Percentiles rank a stretch among this genome's conserved stretches.
phyloP scores from a whole-genome alignment of 2,329 filamentous ascomycete genomes.

The Aureobasidium subglaciale region DNA sequence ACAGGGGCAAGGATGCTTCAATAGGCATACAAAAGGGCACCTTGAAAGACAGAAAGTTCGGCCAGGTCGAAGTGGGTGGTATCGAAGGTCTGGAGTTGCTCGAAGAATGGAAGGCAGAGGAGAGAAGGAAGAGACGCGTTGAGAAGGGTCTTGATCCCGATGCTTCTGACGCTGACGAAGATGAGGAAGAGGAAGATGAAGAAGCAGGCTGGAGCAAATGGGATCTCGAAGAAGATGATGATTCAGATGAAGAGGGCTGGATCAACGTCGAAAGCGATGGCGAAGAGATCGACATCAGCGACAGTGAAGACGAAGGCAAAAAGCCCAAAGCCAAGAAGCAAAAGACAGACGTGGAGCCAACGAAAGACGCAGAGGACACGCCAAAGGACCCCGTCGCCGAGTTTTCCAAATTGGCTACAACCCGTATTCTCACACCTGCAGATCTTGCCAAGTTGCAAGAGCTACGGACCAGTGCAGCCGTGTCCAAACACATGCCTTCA shows the following conservation, averaged over 20 bases:
- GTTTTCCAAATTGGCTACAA: conserved; percentile 72
- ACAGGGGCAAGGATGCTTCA: conserved; percentile 83
- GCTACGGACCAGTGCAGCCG: conserved; percentile 64
- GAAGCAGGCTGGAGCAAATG: conserved; percentile 49
- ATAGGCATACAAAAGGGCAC: conserved; percentile 72
- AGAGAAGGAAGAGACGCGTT: conserved; percentile 64
- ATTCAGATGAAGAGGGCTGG: conserved; percentile 79
- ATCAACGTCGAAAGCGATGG: conserved; percentile 80
- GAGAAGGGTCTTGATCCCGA: conserved; percentile 61
- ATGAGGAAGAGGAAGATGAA: conserved; percentile 52
- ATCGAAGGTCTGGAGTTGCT: conserved; percentile 91
- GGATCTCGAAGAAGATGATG: conserved; percentile 53
- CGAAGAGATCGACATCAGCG: conserved; percentile 65
- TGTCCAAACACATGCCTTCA: conserved; percentile 54
- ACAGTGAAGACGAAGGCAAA: conserved; percentile 62
- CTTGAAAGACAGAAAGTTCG: conserved; percentile 70
- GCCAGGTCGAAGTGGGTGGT: conserved; percentile 69
- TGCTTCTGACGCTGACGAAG: conserved; percentile 53
- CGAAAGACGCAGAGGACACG: conserved; percentile 29
- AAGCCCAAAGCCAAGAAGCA: conserved; percentile 56
- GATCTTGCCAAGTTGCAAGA: conserved; percentile 93
- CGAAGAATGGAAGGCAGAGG: conserved; percentile 88
- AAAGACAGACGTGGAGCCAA: conserved; percentile 42
- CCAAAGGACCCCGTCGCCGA: conserved; percentile 19
- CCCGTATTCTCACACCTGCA: conserved; percentile 86